phyloP scores from a whole-genome alignment of 2,329 filamentous ascomycete genomes.

The Dothistroma pini region DNA sequence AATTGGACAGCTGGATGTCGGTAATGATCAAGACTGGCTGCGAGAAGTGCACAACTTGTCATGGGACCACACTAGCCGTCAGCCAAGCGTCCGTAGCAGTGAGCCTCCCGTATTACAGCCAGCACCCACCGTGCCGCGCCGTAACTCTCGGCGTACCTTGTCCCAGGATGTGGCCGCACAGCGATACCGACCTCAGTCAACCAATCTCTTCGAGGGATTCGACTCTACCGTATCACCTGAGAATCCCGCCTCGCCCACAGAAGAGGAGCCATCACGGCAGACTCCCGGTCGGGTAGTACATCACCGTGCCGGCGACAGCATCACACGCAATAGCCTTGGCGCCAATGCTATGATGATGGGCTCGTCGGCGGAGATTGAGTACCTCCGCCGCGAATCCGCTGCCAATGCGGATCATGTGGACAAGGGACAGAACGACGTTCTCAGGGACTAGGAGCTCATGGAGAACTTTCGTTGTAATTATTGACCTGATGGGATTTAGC shows the following conservation, averaged over 20 bases:
- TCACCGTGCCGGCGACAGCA: conserved; percentile 31
- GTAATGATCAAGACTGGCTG: conserved; percentile 26
- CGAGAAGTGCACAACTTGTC: conserved; percentile 27
- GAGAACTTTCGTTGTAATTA: neutral
- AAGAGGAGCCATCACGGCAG: neutral
- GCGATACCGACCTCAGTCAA: conserved; percentile 8
- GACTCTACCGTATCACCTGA: conserved; percentile 21
- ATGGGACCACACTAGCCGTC: conserved; percentile 24
- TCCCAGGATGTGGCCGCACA: conserved; percentile 20
- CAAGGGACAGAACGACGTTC: neutral
- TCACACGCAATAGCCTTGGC: conserved; percentile 30
- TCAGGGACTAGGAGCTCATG: conserved; percentile 6
- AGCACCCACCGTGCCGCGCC: conserved; percentile 24
- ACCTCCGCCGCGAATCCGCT: neutral
- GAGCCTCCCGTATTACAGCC: neutral
- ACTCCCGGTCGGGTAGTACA: conserved; percentile 20
- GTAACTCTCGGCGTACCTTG: conserved; percentile 25
- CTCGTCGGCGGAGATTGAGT: conserved; percentile 12
- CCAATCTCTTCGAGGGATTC: conserved; percentile 27
- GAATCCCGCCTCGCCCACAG: conserved; percentile 4
- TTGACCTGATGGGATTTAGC: neutral
- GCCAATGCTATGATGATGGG: conserved; percentile 27
- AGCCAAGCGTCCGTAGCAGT: conserved; percentile 8
- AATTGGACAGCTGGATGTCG: neutral
- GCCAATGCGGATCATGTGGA: neutral